Base-by-base conservation (phyloP, 805 yeast species). In the Teunomyces barrocoloradensis region DNA sequence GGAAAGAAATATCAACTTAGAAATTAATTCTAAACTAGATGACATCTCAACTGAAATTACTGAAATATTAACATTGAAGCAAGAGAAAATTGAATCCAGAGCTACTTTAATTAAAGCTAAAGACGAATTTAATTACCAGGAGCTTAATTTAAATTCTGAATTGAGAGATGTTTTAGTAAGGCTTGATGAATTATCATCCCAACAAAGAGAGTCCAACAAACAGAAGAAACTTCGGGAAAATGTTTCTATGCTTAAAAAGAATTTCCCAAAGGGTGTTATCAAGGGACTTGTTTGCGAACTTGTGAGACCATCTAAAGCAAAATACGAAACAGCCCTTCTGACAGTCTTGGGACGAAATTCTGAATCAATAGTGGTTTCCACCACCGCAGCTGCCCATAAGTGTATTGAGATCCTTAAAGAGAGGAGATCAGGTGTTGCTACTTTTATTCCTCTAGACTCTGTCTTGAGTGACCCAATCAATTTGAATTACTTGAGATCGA, bases 371-470 rank as follows among this genome's bases (percentile, higher is more conserved):
- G 77, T 94, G 15, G 99, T 94, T 5, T 96, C 89, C 55, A 77
- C 77, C 23, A 69, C 82, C 5, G 63, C 80, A 7, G 77, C 84
- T 18, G 96, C 95, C 0, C 79, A 82, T 48, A 82, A 82, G 51
- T 88, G 96, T 61, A 86, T 94, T 52, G 80, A 81, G 6, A 85
- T 85, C 47, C 70, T 92, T 61, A 88, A 89, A 57, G 91, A 87
- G 53, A 92, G 92, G 60, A 77, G 96, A 53, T 73, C 85, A 10
- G 98, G 98, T 41, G 76, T 79, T 6, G 90, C 94, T 1, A 82
- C 95, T 1, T 91, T 94, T 57, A 85, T 94, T 49, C 98, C 99
- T 0, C 68, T 94, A 44, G 94, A 90, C 58, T 77, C 90, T 1
- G 83, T 94, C 28, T 53, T 59, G 12, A 78, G 74, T 6, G 80